These are phyloP conservation scores for Camellia lanceoleosa DNA, from an alignment of 148 eudicot species.

Conservation along the genomic window DNA sequence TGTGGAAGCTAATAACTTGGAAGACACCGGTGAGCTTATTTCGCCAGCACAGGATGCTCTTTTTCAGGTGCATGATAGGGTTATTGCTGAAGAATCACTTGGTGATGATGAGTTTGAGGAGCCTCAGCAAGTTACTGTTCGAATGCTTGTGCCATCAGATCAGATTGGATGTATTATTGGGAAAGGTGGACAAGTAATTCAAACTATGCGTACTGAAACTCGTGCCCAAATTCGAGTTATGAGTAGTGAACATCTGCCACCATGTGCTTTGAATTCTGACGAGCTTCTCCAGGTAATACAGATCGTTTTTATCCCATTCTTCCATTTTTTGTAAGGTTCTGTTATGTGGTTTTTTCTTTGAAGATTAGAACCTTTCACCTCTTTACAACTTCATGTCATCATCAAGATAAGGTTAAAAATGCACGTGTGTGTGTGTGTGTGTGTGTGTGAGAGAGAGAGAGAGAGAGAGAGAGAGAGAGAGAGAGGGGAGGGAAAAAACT, in stretches of 20 bases:
- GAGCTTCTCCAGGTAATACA: conserved; percentile 81
- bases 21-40: conserved; percentile 43
- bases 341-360: neutral
- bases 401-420: neutral
- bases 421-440: neutral
- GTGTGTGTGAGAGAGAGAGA: neutral
- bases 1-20: conserved; percentile 67
- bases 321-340: neutral
- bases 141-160: conserved; percentile 84
- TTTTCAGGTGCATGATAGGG: conserved; percentile 74
- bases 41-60: conserved; percentile 90
- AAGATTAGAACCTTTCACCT: neutral
- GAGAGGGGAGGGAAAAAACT: no score
- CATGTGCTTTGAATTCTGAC: conserved; percentile 78
- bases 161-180: conserved; percentile 96
- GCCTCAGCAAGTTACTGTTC: conserved; percentile 50
- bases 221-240: conserved; percentile 76
- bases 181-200: conserved; percentile 89
- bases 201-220: conserved; percentile 73
- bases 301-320: neutral
- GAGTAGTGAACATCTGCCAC: conserved; percentile 72
- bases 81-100: conserved; percentile 63
- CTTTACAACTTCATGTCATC: neutral
- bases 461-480: no score
- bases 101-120: conserved; percentile 66